These are phyloP conservation scores for Persicaria tinctoria DNA, from an alignment of 148 eudicot genomes.

Conservation along the genomic window DNA sequence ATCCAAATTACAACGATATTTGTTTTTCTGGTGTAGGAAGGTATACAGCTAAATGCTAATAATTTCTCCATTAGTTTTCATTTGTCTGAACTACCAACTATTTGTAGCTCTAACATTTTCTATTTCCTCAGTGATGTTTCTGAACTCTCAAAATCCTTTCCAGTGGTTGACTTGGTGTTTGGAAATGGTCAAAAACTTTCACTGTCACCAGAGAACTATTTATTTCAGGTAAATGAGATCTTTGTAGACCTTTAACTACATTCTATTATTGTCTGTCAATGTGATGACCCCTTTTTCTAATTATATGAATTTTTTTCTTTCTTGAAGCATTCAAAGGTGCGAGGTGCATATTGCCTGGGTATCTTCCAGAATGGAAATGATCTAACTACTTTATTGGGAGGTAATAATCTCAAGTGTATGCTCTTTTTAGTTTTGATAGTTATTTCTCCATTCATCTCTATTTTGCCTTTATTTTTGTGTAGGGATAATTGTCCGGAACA, in stretches of 20 bases:
- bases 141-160: constrained; percentile 64
- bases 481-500: constrained; percentile 90
- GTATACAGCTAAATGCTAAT: constrained; percentile 23
- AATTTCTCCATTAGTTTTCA: background rate
- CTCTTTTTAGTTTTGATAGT: background rate
- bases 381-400: constrained; percentile 91
- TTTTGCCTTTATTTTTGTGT: background rate
- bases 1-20: constrained; percentile 79
- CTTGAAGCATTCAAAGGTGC: constrained; percentile 73
- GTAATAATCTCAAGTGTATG: constrained; percentile 25
- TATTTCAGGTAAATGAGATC: constrained; percentile 54
- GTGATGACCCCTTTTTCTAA: constrained; percentile 9
- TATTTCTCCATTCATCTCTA: background rate
- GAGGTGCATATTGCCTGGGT: constrained; percentile 89
- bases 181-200: constrained; percentile 60
- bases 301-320: background rate
- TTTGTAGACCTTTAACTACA: background rate
- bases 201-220: constrained; percentile 86
- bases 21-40: constrained; percentile 95
- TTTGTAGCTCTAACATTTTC: constrained; percentile 1
- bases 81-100: background rate
- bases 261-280: background rate
- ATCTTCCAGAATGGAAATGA: constrained; percentile 86
- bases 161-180: constrained; percentile 77
- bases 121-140: constrained; percentile 49